These are phyloP conservation scores for Purpureocillium lavendulum DNA, from an alignment of 2,329 filamentous ascomycete species.

Conservation along the genomic window DNA sequence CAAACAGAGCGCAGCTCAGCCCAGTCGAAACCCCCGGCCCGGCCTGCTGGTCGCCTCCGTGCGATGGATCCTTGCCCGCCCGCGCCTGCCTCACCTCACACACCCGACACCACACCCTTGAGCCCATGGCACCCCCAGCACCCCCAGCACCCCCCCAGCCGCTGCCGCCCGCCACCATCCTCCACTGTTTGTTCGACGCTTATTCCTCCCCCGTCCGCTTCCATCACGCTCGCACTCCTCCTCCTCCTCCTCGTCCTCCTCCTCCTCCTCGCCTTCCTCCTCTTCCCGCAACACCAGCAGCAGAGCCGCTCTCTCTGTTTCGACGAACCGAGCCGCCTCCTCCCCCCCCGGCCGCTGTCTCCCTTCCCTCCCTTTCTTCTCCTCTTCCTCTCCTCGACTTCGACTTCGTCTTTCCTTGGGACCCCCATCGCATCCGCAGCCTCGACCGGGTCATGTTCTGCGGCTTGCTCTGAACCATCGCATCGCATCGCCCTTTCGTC, in stretches of 20 bases:
- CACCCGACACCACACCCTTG: too few species aligned
- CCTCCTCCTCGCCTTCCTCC: not conserved
- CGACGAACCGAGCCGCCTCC: not conserved
- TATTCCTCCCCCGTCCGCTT: not conserved
- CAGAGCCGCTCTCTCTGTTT: not conserved
- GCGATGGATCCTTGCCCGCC: too few species aligned
- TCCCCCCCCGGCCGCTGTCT: not conserved
- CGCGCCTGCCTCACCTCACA: too few species aligned
- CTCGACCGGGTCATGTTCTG: constrained; percentile 3
- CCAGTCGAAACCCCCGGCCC: too few species aligned
- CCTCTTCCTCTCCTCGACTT: not conserved
- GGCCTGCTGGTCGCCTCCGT: too few species aligned
- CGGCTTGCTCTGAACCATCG: constrained; percentile 1
- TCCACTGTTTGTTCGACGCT: not conserved
- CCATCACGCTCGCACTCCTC: not conserved
- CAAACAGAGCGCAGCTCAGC: too few species aligned
- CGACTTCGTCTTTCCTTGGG: not conserved
- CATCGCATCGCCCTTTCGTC: constrained; percentile 2
- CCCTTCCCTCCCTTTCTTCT: not conserved
- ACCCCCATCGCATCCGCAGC: not conserved
- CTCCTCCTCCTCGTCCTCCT: not conserved
- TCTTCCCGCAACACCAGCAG: not conserved
- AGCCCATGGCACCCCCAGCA: too few species aligned
- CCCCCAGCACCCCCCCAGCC: too few species aligned
- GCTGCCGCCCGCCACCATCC: too few species aligned